Conservation (phyloP, 352 stramenopile genomes). For the Pythium coloratum region DNA sequence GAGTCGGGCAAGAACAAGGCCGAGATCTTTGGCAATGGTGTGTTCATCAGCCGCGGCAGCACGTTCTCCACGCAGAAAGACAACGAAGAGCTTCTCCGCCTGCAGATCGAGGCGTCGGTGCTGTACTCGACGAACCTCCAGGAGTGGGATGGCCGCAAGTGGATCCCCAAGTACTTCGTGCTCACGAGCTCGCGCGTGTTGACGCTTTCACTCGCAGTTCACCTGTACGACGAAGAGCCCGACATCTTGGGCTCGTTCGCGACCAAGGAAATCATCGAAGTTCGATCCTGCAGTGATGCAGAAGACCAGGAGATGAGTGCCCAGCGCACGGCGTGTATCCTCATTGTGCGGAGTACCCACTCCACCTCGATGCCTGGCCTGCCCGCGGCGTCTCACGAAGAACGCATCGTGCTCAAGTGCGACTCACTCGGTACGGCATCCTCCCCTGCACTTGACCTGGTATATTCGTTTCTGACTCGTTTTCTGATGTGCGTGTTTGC, state of each 20-base stretch:
- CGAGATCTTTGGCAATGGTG: constrained; percentile 66
- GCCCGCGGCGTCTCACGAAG: constrained; percentile 25
- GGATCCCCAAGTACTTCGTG: constrained; percentile 90
- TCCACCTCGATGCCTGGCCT: neutral
- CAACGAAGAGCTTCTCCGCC: constrained; percentile 80
- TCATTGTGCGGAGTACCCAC: constrained; percentile 28
- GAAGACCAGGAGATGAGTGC: constrained; percentile 64
- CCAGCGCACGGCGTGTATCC: constrained; percentile 57
- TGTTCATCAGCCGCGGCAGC: constrained; percentile 84
- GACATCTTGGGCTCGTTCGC: constrained; percentile 82
- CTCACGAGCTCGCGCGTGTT: constrained; percentile 79
- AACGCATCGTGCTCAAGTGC: constrained; percentile 75
- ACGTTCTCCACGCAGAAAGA: constrained; percentile 85
- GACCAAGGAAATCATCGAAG: constrained; percentile 77
- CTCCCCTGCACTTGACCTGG: neutral
- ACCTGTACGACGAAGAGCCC: constrained; percentile 87
- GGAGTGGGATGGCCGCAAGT: constrained; percentile 85
- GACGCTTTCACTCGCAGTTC: constrained; percentile 76
- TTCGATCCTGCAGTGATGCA: constrained; percentile 75
- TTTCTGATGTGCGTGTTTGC: neutral
- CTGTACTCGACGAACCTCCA: constrained; percentile 85
- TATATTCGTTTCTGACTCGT: constrained; percentile 1
- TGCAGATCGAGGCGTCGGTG: constrained; percentile 80
- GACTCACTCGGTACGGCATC: constrained; percentile 67
- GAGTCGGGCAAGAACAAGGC: constrained; percentile 77